phyloP scores from a whole-genome alignment of 225 moss, liverwort and hornwort species.

The Anthoceros angustus region DNA sequence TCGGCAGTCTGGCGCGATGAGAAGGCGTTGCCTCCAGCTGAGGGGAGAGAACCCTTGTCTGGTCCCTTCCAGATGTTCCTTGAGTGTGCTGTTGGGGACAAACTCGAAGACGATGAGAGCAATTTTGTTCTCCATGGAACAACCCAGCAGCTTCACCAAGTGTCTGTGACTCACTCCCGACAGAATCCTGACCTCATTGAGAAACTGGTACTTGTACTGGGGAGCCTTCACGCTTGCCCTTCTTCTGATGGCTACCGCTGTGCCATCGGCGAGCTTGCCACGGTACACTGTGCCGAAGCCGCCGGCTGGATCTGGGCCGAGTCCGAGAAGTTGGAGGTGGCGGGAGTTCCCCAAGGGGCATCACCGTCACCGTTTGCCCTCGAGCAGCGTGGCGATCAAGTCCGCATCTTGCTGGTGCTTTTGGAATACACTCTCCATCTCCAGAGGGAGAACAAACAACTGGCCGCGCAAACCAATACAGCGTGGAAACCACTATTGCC shows the following conservation, averaged over 20 bases:
- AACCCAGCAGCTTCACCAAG: conserved; percentile 10
- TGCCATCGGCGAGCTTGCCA: conserved; percentile 7
- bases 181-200: conserved; percentile 7
- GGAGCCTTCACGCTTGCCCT: conserved; percentile 3
- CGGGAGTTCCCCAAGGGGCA: conserved; percentile 7
- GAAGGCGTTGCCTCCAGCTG: conserved; percentile 10
- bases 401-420: conserved; percentile 13
- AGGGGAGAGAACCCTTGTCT: conserved; percentile 3
- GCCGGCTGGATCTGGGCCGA: neutral
- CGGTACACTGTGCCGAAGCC: conserved; percentile 5
- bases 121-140: conserved; percentile 8
- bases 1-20: conserved; percentile 4
- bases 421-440: conserved; percentile 10
- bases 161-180: conserved; percentile 9
- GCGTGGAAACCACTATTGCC: conserved; percentile 8
- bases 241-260: conserved; percentile 7
- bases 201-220: conserved; percentile 6
- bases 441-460: conserved; percentile 5
- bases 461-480: neutral
- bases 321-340: conserved; percentile 10
- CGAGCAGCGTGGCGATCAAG: conserved; percentile 10
- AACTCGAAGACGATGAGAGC: conserved; percentile 9
- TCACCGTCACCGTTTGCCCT: conserved; percentile 6
- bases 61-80: neutral
- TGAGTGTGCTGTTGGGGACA: neutral